Conservation (phyloP, 1,284 basidiomycete genomes). For the Mycosarcoma mackinlayi region DNA sequence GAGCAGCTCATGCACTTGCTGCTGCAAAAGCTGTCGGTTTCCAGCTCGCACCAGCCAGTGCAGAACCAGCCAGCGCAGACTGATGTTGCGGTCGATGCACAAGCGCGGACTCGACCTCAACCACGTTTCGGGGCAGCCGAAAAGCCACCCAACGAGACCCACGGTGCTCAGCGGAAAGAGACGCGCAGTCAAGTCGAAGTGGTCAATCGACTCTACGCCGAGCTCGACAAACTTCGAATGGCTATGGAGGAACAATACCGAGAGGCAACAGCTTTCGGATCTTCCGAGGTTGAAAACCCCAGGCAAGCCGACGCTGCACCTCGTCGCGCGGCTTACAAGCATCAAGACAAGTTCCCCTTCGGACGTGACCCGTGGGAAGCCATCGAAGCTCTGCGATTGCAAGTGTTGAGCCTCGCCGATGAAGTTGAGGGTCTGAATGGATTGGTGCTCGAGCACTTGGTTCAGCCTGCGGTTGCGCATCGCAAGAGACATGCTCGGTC, state of each 20-base stretch:
- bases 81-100: not conserved
- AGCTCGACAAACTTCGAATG: slow-evolving; percentile 36
- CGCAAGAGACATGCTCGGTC: slow-evolving; percentile 9
- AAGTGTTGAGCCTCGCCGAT: slow-evolving; percentile 35
- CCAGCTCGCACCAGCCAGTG: not conserved
- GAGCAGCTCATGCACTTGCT: slow-evolving; percentile 34
- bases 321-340: slow-evolving; percentile 21
- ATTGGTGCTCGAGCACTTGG: slow-evolving; percentile 35
- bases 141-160: not conserved
- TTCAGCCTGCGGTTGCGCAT: not conserved
- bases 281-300: not conserved
- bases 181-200: slow-evolving; percentile 36
- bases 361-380: slow-evolving; percentile 47
- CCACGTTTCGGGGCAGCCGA: not conserved
- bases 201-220: slow-evolving; percentile 43
- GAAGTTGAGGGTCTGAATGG: slow-evolving; percentile 48
- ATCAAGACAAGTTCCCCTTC: slow-evolving; percentile 22
- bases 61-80: slow-evolving; percentile 2
- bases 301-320: not conserved
- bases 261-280: slow-evolving; percentile 10
- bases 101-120: not conserved
- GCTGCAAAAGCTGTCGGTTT: slow-evolving; percentile 22
- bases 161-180: slow-evolving; percentile 9
- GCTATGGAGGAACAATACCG: slow-evolving; percentile 49
- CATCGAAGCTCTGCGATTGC: slow-evolving; percentile 41